Evolutionary conservation across 106 monocot species (phyloP).

Genomic region (Acanthochlamys bracteata): DNA sequence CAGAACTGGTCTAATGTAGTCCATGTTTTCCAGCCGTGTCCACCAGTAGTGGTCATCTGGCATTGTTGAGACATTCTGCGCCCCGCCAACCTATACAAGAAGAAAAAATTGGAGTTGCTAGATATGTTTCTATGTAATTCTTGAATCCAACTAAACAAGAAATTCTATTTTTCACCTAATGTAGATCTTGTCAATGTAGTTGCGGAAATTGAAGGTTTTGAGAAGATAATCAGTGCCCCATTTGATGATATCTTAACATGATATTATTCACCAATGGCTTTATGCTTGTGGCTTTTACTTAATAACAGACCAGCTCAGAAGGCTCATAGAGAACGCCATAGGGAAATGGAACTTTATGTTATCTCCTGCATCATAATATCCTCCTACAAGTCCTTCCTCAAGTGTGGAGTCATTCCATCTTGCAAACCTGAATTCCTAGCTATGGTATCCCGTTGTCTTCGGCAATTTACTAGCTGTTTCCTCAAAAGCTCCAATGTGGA

Average conservation of each 20-base stretch:
- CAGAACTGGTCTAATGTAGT: conserved; percentile 35
- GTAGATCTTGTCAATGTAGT: conserved; percentile 52
- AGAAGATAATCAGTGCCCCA: conserved; percentile 96
- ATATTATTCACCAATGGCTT: conserved; percentile 68
- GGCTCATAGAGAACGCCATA: conserved; percentile 91
- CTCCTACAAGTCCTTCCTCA: conserved; percentile 92
- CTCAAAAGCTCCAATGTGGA: no score
- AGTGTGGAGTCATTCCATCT: conserved; percentile 32
- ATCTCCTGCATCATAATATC: conserved; percentile 94
- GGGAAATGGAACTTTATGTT: conserved; percentile 99
- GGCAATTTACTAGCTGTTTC: conserved; percentile 64
- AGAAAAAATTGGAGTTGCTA: no score
- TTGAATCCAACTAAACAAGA: no score
- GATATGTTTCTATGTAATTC: no score
- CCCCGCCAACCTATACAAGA: conserved; percentile 57
- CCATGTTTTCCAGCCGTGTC: conserved; percentile 85
- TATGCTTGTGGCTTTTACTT: conserved; percentile 72
- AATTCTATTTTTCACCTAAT: no score
- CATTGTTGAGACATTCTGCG: conserved; percentile 30
- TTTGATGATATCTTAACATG: conserved; percentile 78
- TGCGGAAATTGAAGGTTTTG: conserved; percentile 78
- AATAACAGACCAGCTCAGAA: conserved; percentile 87
- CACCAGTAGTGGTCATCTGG: conserved; percentile 93
- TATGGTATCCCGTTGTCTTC: conserved; percentile 70
- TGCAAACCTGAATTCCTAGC: conserved; percentile 67